Base-by-base conservation (phyloP, 2,329 filamentous ascomycete species). In the Stachybotrys chartarum region DNA sequence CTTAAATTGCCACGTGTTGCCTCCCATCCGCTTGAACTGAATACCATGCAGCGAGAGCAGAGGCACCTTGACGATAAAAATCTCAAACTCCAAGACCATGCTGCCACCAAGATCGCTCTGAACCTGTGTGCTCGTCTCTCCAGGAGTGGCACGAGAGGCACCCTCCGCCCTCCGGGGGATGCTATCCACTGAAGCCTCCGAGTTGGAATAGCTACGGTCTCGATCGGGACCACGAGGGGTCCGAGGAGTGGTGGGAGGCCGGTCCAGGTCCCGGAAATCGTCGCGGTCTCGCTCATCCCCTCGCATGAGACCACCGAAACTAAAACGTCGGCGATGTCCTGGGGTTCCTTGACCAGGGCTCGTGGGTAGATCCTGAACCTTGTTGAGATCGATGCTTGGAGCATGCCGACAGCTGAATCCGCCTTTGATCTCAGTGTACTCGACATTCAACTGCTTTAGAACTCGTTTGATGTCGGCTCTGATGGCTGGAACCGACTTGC, bases 1-100 rank as follows among this genome's bases (percentile, higher is more conserved):
- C 78, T 97, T 96, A 75, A 96, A 99, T 72, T 97, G 92, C 92
- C 93, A 97, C 56, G 94, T 97, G 57, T 95, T 93, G 42, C 94
- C 93, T 56, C 90, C 84, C 62, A 97, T 87, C 68, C 94, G 91
- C 80, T 99, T 99, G 78, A 99, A 99, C 70, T 97, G 94, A 58
- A 99, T 92, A 51, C 94, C 94, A 67, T 99, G 93, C 56, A 99
- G 75, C 47, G 88, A 91, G 58, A 99, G 84, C 53, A 99, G 77
- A 12, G 94, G 94, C 30, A 99, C 91, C 74, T 99, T 99, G 69
- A 99, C 94, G 63, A 99, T 94, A 62, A 97, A 86, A 59, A 97
- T 96, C 69, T 99, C 94, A 67, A 97, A 99, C 60, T 90, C 86
- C 53, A 97, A 77, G 45, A 90, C 80, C 81, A 96, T 86, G 71